Percentiles rank a stretch among this genome's conserved stretches.
phyloP scores from a whole-genome alignment of 257 asterid species.

The Solanum rostratum region DNA sequence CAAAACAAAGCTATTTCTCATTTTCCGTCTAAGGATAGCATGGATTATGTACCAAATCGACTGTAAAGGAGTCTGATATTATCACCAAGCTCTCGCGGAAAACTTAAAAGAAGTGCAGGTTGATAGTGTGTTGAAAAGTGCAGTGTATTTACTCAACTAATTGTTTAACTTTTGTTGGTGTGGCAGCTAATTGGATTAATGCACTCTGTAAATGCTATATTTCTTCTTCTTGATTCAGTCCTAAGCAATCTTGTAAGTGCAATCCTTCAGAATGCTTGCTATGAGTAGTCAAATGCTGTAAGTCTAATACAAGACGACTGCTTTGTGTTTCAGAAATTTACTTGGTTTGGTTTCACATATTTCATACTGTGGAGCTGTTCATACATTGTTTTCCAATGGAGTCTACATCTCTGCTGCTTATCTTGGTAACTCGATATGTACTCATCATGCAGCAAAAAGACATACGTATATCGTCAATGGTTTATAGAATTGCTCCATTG shows the following conservation, averaged over 20 bases:
- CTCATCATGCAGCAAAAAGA: background rate
- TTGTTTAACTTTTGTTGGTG: background rate
- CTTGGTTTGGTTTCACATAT: slow-evolving; percentile 62
- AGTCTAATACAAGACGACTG: background rate
- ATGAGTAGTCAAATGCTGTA: background rate
- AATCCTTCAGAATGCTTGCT: background rate
- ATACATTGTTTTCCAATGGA: slow-evolving; percentile 71
- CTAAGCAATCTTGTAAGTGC: slow-evolving; percentile 56
- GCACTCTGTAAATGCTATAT: slow-evolving; percentile 85
- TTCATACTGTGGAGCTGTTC: slow-evolving; percentile 57
- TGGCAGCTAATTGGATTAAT: slow-evolving; percentile 65
- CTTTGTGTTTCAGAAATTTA: slow-evolving; percentile 40
- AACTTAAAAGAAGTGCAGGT: background rate
- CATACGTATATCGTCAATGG: background rate
- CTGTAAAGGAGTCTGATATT: background rate
- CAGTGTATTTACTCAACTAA: background rate
- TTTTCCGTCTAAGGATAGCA: background rate
- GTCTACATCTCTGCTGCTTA: slow-evolving; percentile 61
- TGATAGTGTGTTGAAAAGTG: background rate
- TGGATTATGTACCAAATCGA: background rate
- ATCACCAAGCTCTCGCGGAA: background rate
- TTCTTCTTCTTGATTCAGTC: slow-evolving; percentile 69
- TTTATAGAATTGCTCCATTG: background rate
- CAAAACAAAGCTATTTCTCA: background rate
- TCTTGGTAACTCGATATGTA: slow-evolving; percentile 39